phyloP scores from a whole-genome alignment of 2,329 filamentous ascomycete species.

The Orbilia javanica region DNA sequence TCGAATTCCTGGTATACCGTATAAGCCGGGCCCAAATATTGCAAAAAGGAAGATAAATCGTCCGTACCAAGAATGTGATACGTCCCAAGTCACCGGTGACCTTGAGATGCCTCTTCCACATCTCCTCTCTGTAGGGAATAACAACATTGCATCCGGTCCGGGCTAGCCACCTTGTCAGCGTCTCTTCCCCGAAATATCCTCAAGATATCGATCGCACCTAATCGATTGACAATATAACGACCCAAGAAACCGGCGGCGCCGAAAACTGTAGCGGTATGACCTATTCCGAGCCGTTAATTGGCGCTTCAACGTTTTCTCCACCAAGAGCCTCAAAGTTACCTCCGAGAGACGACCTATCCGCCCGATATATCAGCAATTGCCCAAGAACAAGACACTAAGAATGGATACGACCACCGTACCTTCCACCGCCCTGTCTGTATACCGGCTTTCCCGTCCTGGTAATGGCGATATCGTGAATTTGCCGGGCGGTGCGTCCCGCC shows the following conservation, averaged over 20 bases:
- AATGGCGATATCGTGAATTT: slow-evolving; percentile 85
- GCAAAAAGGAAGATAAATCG: not conserved
- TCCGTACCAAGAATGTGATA: slow-evolving; percentile 81
- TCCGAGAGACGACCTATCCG: slow-evolving; percentile 81
- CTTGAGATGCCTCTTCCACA: slow-evolving; percentile 97
- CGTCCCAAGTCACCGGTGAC: slow-evolving; percentile 93
- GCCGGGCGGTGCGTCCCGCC: slow-evolving; percentile 67
- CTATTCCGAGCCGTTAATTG: slow-evolving; percentile 67
- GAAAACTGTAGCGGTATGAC: slow-evolving; percentile 97
- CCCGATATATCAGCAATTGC: slow-evolving; percentile 30
- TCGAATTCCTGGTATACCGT: slow-evolving; percentile 81
- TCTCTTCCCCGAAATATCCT: not conserved
- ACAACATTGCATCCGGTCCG: slow-evolving; percentile 94
- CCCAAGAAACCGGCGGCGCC: slow-evolving; percentile 96
- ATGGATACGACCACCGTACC: slow-evolving; percentile 72
- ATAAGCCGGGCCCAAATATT: not conserved
- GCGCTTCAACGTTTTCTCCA: slow-evolving; percentile 37
- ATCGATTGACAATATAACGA: slow-evolving; percentile 95
- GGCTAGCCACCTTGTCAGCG: slow-evolving; percentile 70
- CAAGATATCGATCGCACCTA: slow-evolving; percentile 72
- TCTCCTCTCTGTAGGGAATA: slow-evolving; percentile 94
- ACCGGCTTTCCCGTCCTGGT: slow-evolving; percentile 97
- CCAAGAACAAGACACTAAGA: not conserved
- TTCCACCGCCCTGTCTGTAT: slow-evolving; percentile 83
- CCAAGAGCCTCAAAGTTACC: slow-evolving; percentile 70